Evolutionary conservation across 768 basidiomycete genomes (phyloP), one percentile per base, ranked within the genome.

Genomic region (Panaeolus cyanescens): DNA sequence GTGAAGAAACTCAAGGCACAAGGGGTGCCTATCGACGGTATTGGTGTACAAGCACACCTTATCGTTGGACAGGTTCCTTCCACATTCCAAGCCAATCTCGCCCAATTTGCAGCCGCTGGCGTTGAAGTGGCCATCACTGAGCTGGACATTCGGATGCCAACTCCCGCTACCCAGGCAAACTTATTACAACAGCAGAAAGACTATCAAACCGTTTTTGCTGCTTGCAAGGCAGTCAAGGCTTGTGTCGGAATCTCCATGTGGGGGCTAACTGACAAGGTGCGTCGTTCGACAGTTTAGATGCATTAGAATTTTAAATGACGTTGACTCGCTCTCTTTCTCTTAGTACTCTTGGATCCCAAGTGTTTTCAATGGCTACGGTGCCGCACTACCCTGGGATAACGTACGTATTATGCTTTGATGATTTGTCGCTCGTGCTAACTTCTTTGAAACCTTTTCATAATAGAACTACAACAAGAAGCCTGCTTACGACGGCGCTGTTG

Each of bases 91-190:
- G 70, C 76, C 2, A 83, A 84, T 61, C 72, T 88, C 59, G 68
- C 80, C 62, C 75, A 80, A 55, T 83, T 89, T 68, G 79, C 83
- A 12, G 80, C 80, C 10, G 81, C 88, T 28, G 87, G 89, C 4
- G 74, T 90, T 40, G 88, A 89, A 65, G 83, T 89, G 25, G 87
- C 87, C 9, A 82, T 89, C 64, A 90, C 88, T 2, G 88, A 89
- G 68, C 80, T 90, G 54, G 88, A 90, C 67, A 85, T 85, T 65
- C 79, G 87, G 54, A 85, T 88, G 78, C 79, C 77, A 9, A 73
- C 84, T 8, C 87, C 86, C 13, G 79, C 74, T 13, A 85, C 84
- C 3, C 64, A 71, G 8, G 80, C 80, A 1, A 73, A 81, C 32
- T 75, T 84, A 32, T 75, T 72, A 30, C 85, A 87, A 67, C 86